Conservation (phyloP, 2,329 filamentous ascomycete species). For the Aspergillus clavatus region DNA sequence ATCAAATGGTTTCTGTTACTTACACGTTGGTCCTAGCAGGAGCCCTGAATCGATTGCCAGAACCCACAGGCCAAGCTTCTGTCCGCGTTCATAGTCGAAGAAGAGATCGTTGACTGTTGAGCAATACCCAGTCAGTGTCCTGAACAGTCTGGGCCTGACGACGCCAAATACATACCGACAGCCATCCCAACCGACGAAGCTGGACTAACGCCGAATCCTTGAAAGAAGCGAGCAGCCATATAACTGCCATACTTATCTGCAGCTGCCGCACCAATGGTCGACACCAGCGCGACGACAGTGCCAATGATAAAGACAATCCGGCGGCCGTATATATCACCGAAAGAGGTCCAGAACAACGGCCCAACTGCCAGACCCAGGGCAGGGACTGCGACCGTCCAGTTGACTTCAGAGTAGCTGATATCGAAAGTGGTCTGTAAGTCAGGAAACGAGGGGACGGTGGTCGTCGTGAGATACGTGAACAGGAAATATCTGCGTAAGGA, state of each 20-base stretch:
- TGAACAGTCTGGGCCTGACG: too few relatives aligned
- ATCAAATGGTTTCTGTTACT: too few relatives aligned
- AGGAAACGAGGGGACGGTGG: slow-evolving; percentile 51
- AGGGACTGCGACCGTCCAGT: slow-evolving; percentile 53
- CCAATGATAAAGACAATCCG: slow-evolving; percentile 47
- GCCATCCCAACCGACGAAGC: slow-evolving; percentile 53
- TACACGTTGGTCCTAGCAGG: slow-evolving; percentile 46
- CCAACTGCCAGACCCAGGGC: slow-evolving; percentile 49
- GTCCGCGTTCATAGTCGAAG: slow-evolving; percentile 53
- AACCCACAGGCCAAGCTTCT: slow-evolving; percentile 55
- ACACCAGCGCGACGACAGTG: slow-evolving; percentile 39
- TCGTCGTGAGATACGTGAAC: slow-evolving; percentile 56
- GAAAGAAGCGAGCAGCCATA: slow-evolving; percentile 56
- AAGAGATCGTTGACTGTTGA: slow-evolving; percentile 50
- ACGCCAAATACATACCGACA: slow-evolving; percentile 36
- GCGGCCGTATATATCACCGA: slow-evolving; percentile 51
- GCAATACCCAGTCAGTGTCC: background rate
- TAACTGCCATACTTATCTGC: slow-evolving; percentile 45
- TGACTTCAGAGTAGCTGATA: slow-evolving; percentile 45
- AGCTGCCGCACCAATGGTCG: slow-evolving; percentile 41
- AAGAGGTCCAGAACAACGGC: slow-evolving; percentile 48
- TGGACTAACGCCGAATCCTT: slow-evolving; percentile 53
- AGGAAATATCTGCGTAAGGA: slow-evolving; percentile 46
- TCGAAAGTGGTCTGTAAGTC: slow-evolving; percentile 46
- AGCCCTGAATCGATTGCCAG: slow-evolving; percentile 52